These are phyloP conservation scores for Chamaenerion angustifolium DNA, from an alignment of 345 rosid species.

Conservation along the genomic window DNA sequence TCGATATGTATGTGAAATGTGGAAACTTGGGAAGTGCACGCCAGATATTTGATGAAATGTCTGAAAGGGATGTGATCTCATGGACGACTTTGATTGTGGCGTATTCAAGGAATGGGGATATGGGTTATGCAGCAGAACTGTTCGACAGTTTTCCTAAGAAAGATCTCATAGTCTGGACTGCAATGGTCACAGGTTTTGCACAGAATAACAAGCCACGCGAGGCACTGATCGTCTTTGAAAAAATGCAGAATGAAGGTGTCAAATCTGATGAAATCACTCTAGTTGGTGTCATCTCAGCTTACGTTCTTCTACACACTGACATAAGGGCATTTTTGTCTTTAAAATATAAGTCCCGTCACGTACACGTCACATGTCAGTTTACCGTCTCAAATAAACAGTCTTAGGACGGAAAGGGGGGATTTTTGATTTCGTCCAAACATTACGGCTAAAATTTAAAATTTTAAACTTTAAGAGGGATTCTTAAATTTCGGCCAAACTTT, in stretches of 20 bases:
- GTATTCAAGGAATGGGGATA: constrained; percentile 36
- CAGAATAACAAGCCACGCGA: constrained; percentile 70
- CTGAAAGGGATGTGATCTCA: constrained; percentile 40
- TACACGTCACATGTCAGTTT: no score
- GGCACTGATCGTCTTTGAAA: constrained; percentile 41
- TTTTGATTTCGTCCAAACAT: no score
- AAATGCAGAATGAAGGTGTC: constrained; percentile 44
- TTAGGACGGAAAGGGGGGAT: no score
- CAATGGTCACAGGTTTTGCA: constrained; percentile 57
- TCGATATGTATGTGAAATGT: constrained; percentile 46
- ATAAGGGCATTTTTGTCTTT: no score
- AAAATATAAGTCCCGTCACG: no score
- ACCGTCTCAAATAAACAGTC: no score
- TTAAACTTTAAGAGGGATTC: no score
- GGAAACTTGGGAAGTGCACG: constrained; percentile 38
- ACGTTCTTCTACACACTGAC: no score
- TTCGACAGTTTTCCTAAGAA: constrained; percentile 32
- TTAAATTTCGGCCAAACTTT: no score
- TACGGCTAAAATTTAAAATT: no score
- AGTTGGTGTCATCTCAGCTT: constrained; percentile 60
- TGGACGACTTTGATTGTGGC: constrained; percentile 59
- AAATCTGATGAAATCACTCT: constrained; percentile 40
- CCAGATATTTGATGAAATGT: constrained; percentile 67
- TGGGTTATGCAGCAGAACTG: constrained; percentile 34
- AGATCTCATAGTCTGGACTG: constrained; percentile 22